Conservation (phyloP, 1,284 basidiomycete genomes). For the Inonotus obliquus region DNA sequence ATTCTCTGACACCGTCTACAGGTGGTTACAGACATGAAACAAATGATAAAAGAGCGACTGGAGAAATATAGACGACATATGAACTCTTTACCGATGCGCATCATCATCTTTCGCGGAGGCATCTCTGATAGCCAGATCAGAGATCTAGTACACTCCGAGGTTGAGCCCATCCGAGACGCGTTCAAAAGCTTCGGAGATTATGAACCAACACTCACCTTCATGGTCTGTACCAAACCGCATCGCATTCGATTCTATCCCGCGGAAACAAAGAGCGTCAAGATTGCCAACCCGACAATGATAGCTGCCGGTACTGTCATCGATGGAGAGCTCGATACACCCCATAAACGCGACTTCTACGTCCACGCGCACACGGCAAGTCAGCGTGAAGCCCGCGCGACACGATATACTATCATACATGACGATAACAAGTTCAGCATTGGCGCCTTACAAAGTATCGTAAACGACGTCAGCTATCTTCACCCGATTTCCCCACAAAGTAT, state of each 20-base stretch:
- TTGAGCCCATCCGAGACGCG: slow-evolving; percentile 50
- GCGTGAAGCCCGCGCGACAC: slow-evolving; percentile 61
- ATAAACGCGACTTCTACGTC: slow-evolving; percentile 73
- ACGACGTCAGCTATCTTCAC: slow-evolving; percentile 61
- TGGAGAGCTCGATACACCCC: slow-evolving; percentile 63
- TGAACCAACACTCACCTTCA: slow-evolving; percentile 58
- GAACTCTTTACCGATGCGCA: slow-evolving; percentile 49
- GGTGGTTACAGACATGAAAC: slow-evolving; percentile 60
- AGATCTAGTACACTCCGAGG: slow-evolving; percentile 50
- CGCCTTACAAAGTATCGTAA: slow-evolving; percentile 60
- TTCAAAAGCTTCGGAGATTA: slow-evolving; percentile 56
- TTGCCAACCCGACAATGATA: slow-evolving; percentile 63
- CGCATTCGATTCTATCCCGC: slow-evolving; percentile 55
- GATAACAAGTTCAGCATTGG: slow-evolving; percentile 61
- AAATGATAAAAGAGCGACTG: slow-evolving; percentile 67
- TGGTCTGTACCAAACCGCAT: slow-evolving; percentile 77
- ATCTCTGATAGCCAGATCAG: slow-evolving; percentile 73
- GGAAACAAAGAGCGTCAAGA: slow-evolving; percentile 41
- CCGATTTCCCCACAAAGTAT: slow-evolving; percentile 73
- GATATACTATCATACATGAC: slow-evolving; percentile 71
- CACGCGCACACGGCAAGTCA: slow-evolving; percentile 69
- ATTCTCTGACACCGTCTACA: slow-evolving; percentile 24
- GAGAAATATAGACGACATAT: slow-evolving; percentile 49
- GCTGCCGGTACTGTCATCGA: slow-evolving; percentile 74
- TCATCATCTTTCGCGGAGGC: slow-evolving; percentile 71